Evolutionary conservation across 495 filamentous ascomycete genomes (phyloP).

Genomic region (Hypoxylon crocopeplum): DNA sequence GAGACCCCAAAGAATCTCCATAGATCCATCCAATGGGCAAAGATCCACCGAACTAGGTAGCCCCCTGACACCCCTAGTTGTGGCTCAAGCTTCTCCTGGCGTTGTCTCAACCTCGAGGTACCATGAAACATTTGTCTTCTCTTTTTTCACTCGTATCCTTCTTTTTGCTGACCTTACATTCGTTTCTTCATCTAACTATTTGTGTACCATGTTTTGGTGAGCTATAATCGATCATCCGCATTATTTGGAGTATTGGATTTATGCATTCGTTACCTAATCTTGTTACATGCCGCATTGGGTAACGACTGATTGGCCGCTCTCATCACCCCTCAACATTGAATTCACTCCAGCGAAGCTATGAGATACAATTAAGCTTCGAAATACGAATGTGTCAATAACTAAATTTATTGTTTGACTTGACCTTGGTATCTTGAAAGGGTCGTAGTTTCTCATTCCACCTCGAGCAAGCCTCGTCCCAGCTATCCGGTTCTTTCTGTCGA

Average conservation of each 20-base stretch:
- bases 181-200: slow-evolving; percentile 5
- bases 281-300: background rate
- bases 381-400: slow-evolving; percentile 8
- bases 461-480: slow-evolving; percentile 1
- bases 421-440: background rate
- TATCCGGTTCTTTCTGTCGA: background rate
- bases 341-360: slow-evolving; percentile 8
- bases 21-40: too few relatives aligned
- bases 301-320: background rate
- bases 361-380: slow-evolving; percentile 1
- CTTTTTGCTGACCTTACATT: slow-evolving; percentile 2
- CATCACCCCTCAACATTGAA: background rate
- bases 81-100: slow-evolving; percentile 29
- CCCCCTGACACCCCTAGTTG: slow-evolving; percentile 28
- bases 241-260: slow-evolving; percentile 8
- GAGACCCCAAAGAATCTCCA: too few relatives aligned
- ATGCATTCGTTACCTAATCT: slow-evolving; percentile 6
- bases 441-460: background rate
- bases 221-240: slow-evolving; percentile 11
- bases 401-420: slow-evolving; percentile 7
- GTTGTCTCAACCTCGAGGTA: slow-evolving; percentile 27
- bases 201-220: slow-evolving; percentile 5
- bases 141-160: slow-evolving; percentile 7
- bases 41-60: too few relatives aligned
- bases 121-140: slow-evolving; percentile 23